phyloP scores from a whole-genome alignment of 169 alveolate genomes.

The Blepharisma undulans region DNA sequence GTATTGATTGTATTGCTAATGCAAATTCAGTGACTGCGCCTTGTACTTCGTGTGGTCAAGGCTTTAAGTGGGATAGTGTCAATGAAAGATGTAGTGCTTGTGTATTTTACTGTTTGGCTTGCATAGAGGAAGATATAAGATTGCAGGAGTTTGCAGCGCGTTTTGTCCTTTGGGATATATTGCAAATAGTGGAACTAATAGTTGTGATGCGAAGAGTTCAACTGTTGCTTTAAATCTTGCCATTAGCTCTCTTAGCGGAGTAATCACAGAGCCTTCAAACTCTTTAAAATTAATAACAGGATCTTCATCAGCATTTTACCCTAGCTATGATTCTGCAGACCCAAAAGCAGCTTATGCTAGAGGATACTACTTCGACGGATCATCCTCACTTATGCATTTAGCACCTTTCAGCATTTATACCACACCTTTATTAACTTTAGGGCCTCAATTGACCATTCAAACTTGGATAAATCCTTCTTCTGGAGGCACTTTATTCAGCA shows the following conservation, averaged over 20 bases:
- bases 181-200: background rate
- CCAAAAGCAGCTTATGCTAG: background rate
- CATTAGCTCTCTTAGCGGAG: background rate
- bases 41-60: background rate
- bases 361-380: background rate
- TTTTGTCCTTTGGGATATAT: conserved; percentile 15
- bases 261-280: background rate
- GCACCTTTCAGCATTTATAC: background rate
- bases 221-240: background rate
- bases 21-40: background rate
- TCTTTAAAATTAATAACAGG: background rate
- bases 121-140: background rate
- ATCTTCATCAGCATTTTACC: background rate
- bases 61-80: background rate
- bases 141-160: background rate
- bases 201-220: background rate
- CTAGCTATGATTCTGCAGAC: background rate
- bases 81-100: background rate
- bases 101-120: background rate
- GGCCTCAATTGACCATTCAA: background rate
- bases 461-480: background rate
- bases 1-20: background rate
- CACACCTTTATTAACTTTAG: background rate
- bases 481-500: background rate
- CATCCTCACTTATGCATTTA: background rate